Evolutionary conservation across 139 green algal genomes (phyloP).

Genomic region (Pycnococcus provasolii): DNA sequence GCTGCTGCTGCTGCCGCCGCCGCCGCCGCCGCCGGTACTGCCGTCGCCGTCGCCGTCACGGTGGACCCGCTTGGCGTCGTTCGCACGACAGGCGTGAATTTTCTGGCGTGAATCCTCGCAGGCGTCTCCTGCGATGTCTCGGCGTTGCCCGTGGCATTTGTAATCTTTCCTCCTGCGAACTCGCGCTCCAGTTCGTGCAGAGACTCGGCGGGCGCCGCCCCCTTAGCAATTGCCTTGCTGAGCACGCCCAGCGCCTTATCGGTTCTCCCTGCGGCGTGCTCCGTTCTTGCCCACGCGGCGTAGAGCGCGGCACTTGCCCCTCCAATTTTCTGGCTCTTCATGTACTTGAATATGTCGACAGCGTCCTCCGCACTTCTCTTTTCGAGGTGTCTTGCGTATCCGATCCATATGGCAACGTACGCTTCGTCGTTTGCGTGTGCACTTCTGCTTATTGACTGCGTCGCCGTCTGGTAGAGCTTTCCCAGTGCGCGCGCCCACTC

Average conservation of each 20-base stretch:
- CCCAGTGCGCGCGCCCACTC: too few relatives aligned
- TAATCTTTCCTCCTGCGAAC: background rate
- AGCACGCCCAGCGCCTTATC: constrained; percentile 27
- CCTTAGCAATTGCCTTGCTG: constrained; percentile 8
- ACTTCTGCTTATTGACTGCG: background rate
- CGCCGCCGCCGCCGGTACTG: background rate
- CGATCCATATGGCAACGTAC: too few relatives aligned
- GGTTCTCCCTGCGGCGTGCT: constrained; percentile 38
- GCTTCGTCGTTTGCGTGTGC: too few relatives aligned
- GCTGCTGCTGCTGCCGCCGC: too few relatives aligned
- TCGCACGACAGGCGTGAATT: background rate
- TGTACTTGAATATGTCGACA: constrained; percentile 70
- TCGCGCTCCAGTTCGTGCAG: constrained; percentile 10
- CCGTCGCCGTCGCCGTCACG: background rate
- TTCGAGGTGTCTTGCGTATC: too few relatives aligned
- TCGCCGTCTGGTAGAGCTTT: background rate
- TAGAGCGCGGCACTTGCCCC: constrained; percentile 47
- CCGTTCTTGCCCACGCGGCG: constrained; percentile 62
- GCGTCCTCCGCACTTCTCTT: constrained; percentile 49
- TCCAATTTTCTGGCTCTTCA: constrained; percentile 63
- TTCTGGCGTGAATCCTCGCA: background rate
- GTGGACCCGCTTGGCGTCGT: background rate
- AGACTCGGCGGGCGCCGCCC: background rate
- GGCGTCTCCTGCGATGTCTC: background rate
- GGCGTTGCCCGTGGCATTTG: background rate